Conservation (phyloP, 768 basidiomycete genomes). For the Ramaria rubella region DNA sequence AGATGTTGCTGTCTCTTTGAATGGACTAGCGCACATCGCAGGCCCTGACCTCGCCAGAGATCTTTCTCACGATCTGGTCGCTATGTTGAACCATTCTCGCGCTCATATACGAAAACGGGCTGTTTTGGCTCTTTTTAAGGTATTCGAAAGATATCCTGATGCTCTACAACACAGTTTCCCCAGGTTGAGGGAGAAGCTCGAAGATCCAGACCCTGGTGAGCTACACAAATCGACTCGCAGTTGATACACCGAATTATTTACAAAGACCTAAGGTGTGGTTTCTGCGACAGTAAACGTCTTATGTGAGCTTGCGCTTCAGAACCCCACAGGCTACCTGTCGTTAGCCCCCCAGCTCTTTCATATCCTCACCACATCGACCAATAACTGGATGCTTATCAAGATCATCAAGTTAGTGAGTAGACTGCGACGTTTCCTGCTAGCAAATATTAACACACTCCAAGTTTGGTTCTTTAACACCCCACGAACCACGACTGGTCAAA, state of each 20-base stretch:
- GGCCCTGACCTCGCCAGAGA: conserved; percentile 89
- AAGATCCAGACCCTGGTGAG: conserved; percentile 68
- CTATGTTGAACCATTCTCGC: conserved; percentile 85
- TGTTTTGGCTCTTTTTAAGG: conserved; percentile 74
- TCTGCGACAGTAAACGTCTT: conserved; percentile 90
- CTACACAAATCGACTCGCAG: background rate
- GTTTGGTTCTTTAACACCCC: conserved; percentile 90
- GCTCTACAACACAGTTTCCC: conserved; percentile 56
- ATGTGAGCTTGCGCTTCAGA: conserved; percentile 80
- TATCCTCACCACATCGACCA: conserved; percentile 85
- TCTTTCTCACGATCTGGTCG: conserved; percentile 74
- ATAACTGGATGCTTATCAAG: conserved; percentile 99
- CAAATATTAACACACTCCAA: conserved; percentile 24
- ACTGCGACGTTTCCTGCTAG: background rate
- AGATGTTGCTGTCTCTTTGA: conserved; percentile 70
- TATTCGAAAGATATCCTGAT: conserved; percentile 78
- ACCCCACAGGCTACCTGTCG: conserved; percentile 73
- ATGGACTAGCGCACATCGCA: conserved; percentile 78
- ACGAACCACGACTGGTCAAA: conserved; percentile 88
- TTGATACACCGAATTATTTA: background rate
- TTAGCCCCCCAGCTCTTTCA: conserved; percentile 92
- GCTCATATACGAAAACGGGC: conserved; percentile 88
- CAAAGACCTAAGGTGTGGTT: conserved; percentile 62
- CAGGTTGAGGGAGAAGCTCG: conserved; percentile 72
- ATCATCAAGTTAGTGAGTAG: conserved; percentile 82